Percentiles rank a stretch among this genome's conserved stretches.
phyloP scores from a whole-genome alignment of 495 filamentous ascomycete species.

The Talaromyces nanjingensis region DNA sequence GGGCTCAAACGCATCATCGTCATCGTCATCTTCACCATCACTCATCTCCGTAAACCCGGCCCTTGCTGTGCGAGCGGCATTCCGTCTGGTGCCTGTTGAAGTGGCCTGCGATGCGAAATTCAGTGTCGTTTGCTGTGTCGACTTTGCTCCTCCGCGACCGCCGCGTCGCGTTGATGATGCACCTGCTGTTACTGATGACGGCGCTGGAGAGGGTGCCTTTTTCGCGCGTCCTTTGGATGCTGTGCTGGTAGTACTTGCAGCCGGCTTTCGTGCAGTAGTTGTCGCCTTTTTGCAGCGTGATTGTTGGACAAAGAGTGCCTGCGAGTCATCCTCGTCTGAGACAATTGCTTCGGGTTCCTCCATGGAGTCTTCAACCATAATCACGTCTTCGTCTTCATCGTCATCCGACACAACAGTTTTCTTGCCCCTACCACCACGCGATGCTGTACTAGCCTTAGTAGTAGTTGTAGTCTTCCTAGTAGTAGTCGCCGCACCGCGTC shows the following conservation, averaged over 20 bases:
- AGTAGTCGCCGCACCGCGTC: slow-evolving; percentile 34
- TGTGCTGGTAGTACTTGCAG: slow-evolving; percentile 20
- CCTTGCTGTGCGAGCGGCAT: slow-evolving; percentile 5
- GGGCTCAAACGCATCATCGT: slow-evolving; percentile 76
- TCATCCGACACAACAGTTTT: slow-evolving; percentile 50
- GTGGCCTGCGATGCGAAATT: slow-evolving; percentile 59
- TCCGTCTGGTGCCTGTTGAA: slow-evolving; percentile 16
- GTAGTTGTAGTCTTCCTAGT: slow-evolving; percentile 35
- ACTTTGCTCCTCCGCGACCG: slow-evolving; percentile 19
- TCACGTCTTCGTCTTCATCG: slow-evolving; percentile 57
- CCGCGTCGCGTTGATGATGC: slow-evolving; percentile 27
- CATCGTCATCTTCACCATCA: slow-evolving; percentile 67
- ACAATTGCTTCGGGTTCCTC: slow-evolving; percentile 50
- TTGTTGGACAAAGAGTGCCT: slow-evolving; percentile 48
- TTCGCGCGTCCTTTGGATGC: slow-evolving; percentile 22
- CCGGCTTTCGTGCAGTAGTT: slow-evolving; percentile 12
- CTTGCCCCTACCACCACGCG: slow-evolving; percentile 27
- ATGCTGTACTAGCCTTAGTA: slow-evolving; percentile 24
- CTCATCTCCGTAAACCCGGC: slow-evolving; percentile 27
- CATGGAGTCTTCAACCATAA: slow-evolving; percentile 56
- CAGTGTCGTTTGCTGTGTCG: slow-evolving; percentile 58
- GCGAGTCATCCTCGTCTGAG: slow-evolving; percentile 35
- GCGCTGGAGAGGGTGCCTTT: slow-evolving; percentile 33
- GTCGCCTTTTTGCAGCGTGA: slow-evolving; percentile 33
- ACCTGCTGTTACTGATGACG: slow-evolving; percentile 37